Evolutionary conservation across 805 yeast genomes (phyloP).

Genomic region (Schwanniomyces yamadae): DNA sequence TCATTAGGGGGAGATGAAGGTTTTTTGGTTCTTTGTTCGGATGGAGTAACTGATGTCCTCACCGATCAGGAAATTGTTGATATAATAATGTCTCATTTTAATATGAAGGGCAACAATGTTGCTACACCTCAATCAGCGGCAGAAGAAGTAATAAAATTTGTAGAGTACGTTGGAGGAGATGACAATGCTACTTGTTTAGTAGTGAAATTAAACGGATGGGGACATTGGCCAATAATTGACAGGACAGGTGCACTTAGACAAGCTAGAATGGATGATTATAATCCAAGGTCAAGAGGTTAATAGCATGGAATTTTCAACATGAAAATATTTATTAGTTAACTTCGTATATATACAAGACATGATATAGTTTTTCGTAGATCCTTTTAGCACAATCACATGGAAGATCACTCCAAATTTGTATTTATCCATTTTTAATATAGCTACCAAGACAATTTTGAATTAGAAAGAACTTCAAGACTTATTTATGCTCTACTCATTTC

Average conservation of each 20-base stretch:
- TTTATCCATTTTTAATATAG: no score
- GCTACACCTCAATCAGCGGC: slow-evolving; percentile 89
- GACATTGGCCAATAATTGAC: slow-evolving; percentile 83
- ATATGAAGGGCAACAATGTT: slow-evolving; percentile 58
- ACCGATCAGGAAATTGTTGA: slow-evolving; percentile 93
- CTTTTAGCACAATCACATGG: no score
- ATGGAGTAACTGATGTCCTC: slow-evolving; percentile 80
- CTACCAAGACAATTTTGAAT: no score
- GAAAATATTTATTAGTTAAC: slow-evolving; percentile 1
- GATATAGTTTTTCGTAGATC: no score
- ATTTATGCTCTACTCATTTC: no score
- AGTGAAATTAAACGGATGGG: slow-evolving; percentile 85
- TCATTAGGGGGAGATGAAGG: slow-evolving; percentile 82
- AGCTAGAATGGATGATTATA: slow-evolving; percentile 54
- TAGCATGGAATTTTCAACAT: not conserved
- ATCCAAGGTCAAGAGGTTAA: slow-evolving; percentile 21
- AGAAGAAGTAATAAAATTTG: slow-evolving; percentile 77
- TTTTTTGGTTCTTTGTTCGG: slow-evolving; percentile 77
- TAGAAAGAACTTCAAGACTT: no score
- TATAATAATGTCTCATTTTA: slow-evolving; percentile 66
- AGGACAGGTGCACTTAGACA: slow-evolving; percentile 82
- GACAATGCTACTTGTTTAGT: slow-evolving; percentile 95
- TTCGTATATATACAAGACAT: slow-evolving; percentile 3
- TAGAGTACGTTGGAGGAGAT: slow-evolving; percentile 84
- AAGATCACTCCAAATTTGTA: no score